Conservation (phyloP, 2,329 filamentous ascomycete species). For the Colletotrichum cordylinicola region DNA sequence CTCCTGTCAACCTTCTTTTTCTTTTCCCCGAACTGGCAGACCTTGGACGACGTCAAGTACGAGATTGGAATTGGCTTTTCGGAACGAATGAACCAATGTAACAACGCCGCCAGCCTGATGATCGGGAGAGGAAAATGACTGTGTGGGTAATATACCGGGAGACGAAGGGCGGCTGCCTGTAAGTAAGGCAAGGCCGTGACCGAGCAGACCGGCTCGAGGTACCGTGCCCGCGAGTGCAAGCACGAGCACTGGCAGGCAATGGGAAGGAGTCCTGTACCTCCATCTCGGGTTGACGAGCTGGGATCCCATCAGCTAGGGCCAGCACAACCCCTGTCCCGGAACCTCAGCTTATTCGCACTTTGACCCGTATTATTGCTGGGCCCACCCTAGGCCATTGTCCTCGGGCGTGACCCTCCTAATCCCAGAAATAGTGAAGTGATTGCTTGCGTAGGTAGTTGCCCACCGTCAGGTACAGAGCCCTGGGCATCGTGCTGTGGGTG, state of each 20-base stretch:
- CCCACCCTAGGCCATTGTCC: conserved; percentile 7
- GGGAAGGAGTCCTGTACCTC: conserved; percentile 1
- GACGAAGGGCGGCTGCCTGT: neutral
- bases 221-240: neutral
- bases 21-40: neutral
- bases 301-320: neutral
- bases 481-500: neutral
- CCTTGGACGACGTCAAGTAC: conserved; percentile 3
- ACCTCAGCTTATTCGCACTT: conserved; percentile 9
- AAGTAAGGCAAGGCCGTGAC: neutral
- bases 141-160: neutral
- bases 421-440: neutral
- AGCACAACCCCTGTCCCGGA: conserved; percentile 3
- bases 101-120: neutral
- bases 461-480: neutral
- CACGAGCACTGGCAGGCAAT: neutral
- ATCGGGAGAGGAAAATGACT: neutral
- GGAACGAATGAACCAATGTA: neutral
- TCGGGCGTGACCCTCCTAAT: neutral
- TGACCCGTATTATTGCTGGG: conserved; percentile 2
- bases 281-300: neutral
- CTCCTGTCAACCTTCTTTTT: neutral
- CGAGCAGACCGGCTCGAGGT: neutral
- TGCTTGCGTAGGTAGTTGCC: neutral
- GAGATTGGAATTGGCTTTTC: neutral